Evolutionary conservation across 352 stramenopile genomes (phyloP), one percentile per base, ranked within the genome.

Genomic region (Globisporangium barbulae): DNA sequence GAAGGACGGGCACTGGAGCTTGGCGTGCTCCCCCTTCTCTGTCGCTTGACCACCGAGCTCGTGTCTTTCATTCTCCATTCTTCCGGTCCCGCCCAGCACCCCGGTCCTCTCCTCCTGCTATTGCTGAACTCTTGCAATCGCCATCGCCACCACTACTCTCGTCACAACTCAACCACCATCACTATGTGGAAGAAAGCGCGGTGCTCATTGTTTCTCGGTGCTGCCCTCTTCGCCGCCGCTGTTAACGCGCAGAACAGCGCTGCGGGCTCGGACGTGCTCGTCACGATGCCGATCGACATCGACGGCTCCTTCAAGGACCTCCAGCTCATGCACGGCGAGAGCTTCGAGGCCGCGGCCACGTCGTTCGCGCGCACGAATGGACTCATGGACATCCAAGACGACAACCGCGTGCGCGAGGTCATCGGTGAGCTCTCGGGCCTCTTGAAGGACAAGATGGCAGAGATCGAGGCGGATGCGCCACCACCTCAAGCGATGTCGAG

Each of bases 241-340:
- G 48, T 45, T 0, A 13, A 19, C 28, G 76, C 65, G 2, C 67
- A 76, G 53, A 82, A 61, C 57, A 55, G 49, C 28, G 64, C 41
- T 1, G 31, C 53, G 2, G 45, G 44, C 5, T 25, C 61, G 30
- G 85, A 94, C 65, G 83, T 91, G 55, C 66, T 92, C 33, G 39
- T 94, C 68, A 89, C 83, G 33, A 73, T 92, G 71, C 70, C 81
- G 13, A 71, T 94, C 62, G 67, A 71, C 25, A 70, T 94, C 52
- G 80, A 94, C 55, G 85, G 85, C 45, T 79, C 64, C 15, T 30
- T 79, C 6, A 75, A 72, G 35, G 72, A 94, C 64, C 67, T 94
- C 25, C 71, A 89, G 59, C 79, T 94, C 39, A 64, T 91, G 59
- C 78, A 74, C 5, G 85, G 85, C 22, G 81, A 94, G 70, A 88